Evolutionary conservation across 805 yeast species (phyloP).

Genomic region (Wickerhamomyces queroliae): DNA sequence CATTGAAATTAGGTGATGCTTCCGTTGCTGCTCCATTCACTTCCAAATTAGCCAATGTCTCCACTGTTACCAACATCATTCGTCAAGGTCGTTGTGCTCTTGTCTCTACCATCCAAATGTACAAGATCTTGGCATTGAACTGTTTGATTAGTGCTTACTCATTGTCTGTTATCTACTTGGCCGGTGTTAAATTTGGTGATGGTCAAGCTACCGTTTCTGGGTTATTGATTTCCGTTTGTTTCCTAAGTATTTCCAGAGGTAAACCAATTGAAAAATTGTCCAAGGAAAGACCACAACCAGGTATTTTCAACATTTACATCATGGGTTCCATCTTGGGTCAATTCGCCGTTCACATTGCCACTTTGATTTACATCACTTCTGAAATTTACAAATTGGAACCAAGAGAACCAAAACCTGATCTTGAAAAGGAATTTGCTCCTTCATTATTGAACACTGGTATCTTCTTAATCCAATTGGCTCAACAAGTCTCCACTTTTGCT

Average conservation of each 20-base stretch:
- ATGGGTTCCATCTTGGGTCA: conserved; percentile 98
- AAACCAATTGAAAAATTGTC: conserved; percentile 84
- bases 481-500: conserved; percentile 96
- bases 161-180: conserved; percentile 85
- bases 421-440: conserved; percentile 84
- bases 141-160: conserved; percentile 97
- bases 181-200: conserved; percentile 98
- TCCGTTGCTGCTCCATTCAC: conserved; percentile 99
- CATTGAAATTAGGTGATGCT: conserved; percentile 94
- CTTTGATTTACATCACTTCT: conserved; percentile 75
- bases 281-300: conserved; percentile 94
- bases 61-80: conserved; percentile 86
- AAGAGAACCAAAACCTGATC: conserved; percentile 82
- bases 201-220: conserved; percentile 98
- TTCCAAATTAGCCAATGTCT: conserved; percentile 85
- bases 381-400: conserved; percentile 89
- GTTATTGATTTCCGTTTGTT: conserved; percentile 83
- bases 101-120: conserved; percentile 97
- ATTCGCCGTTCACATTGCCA: conserved; percentile 84
- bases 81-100: conserved; percentile 98
- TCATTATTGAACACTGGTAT: conserved; percentile 94
- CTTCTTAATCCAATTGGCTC: conserved; percentile 89
- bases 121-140: conserved; percentile 93
- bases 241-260: conserved; percentile 92
- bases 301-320: conserved; percentile 89